Base-by-base conservation (phyloP, 2,329 filamentous ascomycete species). In the Xylariaceae sp. region DNA sequence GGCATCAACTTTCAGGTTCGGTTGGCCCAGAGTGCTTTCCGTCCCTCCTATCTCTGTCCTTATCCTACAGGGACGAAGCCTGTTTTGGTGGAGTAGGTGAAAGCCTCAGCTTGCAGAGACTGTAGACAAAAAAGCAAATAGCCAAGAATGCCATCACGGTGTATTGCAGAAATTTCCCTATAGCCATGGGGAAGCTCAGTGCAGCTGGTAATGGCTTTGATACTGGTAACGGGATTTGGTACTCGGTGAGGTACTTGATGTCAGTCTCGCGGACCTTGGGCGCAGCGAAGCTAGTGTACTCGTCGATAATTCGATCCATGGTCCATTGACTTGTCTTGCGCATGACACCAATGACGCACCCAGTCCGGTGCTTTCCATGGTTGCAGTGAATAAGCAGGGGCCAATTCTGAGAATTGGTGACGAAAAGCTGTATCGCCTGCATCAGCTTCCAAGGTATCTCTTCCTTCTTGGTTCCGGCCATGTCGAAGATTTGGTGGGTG, bases 351-450 rank as follows among this genome's bases (percentile, higher is more conserved):
- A 90, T 77, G n/a, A 93, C 84, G 58, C 89, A 95, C 17, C 90
- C 90, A 15, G 90, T 95, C 43, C 90, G 85, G 60, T 96, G 90
- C 76, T 83, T 93, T 60, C 90, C 90, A 53, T 95, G 90, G 60
- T 95, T 96, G 74, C 90, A 96, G 64, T 96, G 90, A 35, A 96
- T 77, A 30, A 95, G 73, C 9, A 96, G 65, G 0, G 90, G 90
- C 51, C 93, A 82, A 48, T 94, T 89, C 26, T 72, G 65, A 37
- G 75, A 75, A 56, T 94, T 78, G 39, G 91, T 72, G 31, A 91
- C 76, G 32, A 91, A 68, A 11, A 77, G 70, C 18, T 95, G 72
- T 34, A 91, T 88, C 7, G 78, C 69, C 47, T 76, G 74, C 74
- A 95, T 88, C 19, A 81, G 79, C 34, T 71, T 64, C 7, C 79